Conservation (phyloP, 1,139 yeast genomes). For the Debaryomyces coudertii region DNA sequence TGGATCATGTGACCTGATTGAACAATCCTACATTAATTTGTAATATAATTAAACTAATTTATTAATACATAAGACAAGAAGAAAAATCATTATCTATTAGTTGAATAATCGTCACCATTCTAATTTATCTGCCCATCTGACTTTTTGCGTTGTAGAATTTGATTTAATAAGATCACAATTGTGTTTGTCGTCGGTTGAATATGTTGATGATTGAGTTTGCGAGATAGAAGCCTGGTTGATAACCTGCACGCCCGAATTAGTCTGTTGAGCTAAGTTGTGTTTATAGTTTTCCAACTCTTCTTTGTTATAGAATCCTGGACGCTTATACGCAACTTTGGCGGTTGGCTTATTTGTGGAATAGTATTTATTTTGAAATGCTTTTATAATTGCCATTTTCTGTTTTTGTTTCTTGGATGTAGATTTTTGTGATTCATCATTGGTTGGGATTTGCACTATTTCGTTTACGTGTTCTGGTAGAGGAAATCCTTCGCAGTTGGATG, state of each 20-base stretch:
- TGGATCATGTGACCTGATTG: neutral
- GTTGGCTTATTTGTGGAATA: neutral
- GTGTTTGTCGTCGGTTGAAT: neutral
- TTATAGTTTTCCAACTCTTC: conserved; percentile 32
- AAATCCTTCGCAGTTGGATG: conserved; percentile 63
- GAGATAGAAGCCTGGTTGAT: conserved; percentile 17
- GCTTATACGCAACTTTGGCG: neutral
- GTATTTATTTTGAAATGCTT: conserved; percentile 40
- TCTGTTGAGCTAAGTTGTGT: conserved; percentile 6
- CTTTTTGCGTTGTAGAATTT: conserved; percentile 18
- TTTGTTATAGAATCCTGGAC: conserved; percentile 37
- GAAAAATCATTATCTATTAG: conserved; percentile 5
- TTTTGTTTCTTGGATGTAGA: conserved; percentile 11
- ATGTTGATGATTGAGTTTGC: neutral
- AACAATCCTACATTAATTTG: neutral
- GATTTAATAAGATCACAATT: neutral
- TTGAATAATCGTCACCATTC: conserved; percentile 47
- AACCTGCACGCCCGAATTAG: conserved; percentile 19
- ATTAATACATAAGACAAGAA: conserved; percentile 5
- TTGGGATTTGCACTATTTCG: conserved; percentile 70
- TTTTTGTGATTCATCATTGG: conserved; percentile 38
- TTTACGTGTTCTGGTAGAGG: conserved; percentile 62
- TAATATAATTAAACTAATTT: conserved; percentile 2
- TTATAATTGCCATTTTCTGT: conserved; percentile 59
- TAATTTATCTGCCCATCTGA: conserved; percentile 55